A percentile compares a stretch with the other conserved stretches of the same genome.
phyloP scores from a whole-genome alignment of 2,329 filamentous ascomycete genomes.

The Aaosphaeria arxii region DNA sequence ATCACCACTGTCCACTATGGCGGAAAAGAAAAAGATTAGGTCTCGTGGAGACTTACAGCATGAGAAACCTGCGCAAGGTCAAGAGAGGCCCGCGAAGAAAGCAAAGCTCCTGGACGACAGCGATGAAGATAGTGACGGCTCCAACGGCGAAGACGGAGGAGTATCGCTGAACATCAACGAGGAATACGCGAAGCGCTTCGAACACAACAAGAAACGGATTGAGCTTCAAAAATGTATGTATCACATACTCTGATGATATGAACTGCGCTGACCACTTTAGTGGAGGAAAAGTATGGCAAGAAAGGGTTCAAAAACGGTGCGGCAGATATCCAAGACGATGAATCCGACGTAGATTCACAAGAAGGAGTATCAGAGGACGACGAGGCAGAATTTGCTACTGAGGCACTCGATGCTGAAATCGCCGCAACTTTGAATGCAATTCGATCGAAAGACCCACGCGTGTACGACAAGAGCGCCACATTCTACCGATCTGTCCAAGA shows the following conservation, averaged over 20 bases:
- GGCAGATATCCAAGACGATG: constrained; percentile 36
- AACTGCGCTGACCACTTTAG: constrained; percentile 43
- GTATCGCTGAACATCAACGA: constrained; percentile 74
- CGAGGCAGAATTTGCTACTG: constrained; percentile 80
- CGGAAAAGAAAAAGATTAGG: neutral
- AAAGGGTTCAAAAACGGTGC: constrained; percentile 27
- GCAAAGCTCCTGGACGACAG: constrained; percentile 37
- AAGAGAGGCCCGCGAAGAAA: constrained; percentile 17
- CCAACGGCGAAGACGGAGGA: constrained; percentile 22
- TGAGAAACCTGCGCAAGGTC: constrained; percentile 2
- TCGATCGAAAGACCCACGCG: constrained; percentile 81
- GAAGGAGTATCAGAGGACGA: constrained; percentile 83
- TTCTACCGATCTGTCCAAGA: constrained; percentile 69
- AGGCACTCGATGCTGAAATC: constrained; percentile 82
- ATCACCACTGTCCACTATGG: neutral
- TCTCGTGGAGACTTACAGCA: neutral
- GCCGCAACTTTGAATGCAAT: constrained; percentile 84
- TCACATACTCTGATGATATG: neutral
- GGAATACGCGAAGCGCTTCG: constrained; percentile 84
- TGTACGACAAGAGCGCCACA: constrained; percentile 76
- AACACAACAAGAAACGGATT: constrained; percentile 96
- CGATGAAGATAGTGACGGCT: constrained; percentile 19
- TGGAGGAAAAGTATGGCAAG: constrained; percentile 83
- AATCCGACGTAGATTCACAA: constrained; percentile 53
- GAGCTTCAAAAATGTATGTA: constrained; percentile 68